Evolutionary conservation across 805 yeast genomes (phyloP).

Genomic region (Wickerhamiella galacta): DNA sequence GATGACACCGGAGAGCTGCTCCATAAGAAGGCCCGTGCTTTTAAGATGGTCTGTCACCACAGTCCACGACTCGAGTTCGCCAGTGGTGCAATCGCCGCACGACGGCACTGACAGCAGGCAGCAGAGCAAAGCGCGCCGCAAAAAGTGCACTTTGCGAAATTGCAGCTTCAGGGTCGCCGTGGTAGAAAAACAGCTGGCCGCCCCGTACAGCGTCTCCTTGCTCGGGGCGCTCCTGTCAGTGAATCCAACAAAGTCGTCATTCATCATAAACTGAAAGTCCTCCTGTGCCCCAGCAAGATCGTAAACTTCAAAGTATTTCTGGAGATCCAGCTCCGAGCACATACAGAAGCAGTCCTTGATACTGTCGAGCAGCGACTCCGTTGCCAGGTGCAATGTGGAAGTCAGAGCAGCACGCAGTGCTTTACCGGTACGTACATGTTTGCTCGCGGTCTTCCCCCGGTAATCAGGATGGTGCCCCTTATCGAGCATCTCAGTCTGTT

Average conservation of each 20-base stretch:
- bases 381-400: slow-evolving; percentile 19
- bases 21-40: slow-evolving; percentile 5
- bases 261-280: slow-evolving; percentile 12
- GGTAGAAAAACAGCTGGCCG: slow-evolving; percentile 10
- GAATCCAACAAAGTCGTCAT: slow-evolving; percentile 9
- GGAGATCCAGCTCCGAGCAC: slow-evolving; percentile 22
- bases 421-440: slow-evolving; percentile 8
- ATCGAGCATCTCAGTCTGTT: slow-evolving; percentile 19
- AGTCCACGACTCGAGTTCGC: slow-evolving; percentile 15
- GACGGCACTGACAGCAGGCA: slow-evolving; percentile 25
- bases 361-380: slow-evolving; percentile 20
- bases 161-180: slow-evolving; percentile 18
- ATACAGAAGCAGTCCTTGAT: slow-evolving; percentile 18
- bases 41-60: slow-evolving; percentile 14
- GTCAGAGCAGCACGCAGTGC: slow-evolving; percentile 21
- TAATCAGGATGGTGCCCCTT: slow-evolving; percentile 14
- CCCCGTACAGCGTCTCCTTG: slow-evolving; percentile 1
- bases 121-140: slow-evolving; percentile 30
- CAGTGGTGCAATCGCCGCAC: slow-evolving; percentile 11
- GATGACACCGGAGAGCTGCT: slow-evolving; percentile 9
- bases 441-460: slow-evolving; percentile 1
- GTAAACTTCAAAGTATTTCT: slow-evolving; percentile 30
- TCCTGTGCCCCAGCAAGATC: slow-evolving; percentile 22
- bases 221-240: neutral
- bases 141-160: slow-evolving; percentile 22